Evolutionary conservation across 176 grass and related monocot genomes (phyloP).

Genomic region (Rhynchospora pubera): DNA sequence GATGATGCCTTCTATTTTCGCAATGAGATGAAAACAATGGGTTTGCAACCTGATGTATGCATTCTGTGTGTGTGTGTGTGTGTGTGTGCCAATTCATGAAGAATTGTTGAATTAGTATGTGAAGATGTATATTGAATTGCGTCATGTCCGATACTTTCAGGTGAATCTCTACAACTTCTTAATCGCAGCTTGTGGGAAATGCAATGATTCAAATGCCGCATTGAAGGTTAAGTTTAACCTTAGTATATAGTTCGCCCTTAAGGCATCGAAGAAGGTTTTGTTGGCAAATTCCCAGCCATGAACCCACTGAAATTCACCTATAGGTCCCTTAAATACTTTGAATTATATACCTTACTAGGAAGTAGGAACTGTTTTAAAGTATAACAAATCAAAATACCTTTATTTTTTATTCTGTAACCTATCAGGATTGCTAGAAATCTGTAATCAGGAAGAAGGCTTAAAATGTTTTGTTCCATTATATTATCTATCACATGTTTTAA

Average conservation of each 20-base stretch:
- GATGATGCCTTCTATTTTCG: conserved; percentile 94
- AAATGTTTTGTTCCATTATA: not conserved
- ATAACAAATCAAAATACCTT: not conserved
- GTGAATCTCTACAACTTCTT: conserved; percentile 99
- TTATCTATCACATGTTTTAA: no score
- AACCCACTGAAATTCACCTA: not conserved
- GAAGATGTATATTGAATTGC: conserved; percentile 14
- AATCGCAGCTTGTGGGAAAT: conserved; percentile 88
- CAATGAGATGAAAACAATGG: conserved; percentile 93
- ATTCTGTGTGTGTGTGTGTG: not conserved
- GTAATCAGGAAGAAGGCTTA: not conserved
- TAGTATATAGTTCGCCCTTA: not conserved
- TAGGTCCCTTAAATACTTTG: not conserved
- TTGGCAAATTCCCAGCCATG: not conserved
- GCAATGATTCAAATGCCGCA: conserved; percentile 81
- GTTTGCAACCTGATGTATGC: conserved; percentile 77
- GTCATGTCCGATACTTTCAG: conserved; percentile 33
- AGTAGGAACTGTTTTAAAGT: not conserved
- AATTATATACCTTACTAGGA: not conserved
- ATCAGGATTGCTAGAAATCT: not conserved
- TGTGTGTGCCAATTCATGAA: no score
- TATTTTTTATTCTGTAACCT: not conserved
- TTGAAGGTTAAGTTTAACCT: conserved; percentile 51
- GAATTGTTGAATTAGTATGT: not conserved
- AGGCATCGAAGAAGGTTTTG: not conserved